phyloP scores from a whole-genome alignment of 805 yeast species.

The Vanderwaltozyma tropicalis region DNA sequence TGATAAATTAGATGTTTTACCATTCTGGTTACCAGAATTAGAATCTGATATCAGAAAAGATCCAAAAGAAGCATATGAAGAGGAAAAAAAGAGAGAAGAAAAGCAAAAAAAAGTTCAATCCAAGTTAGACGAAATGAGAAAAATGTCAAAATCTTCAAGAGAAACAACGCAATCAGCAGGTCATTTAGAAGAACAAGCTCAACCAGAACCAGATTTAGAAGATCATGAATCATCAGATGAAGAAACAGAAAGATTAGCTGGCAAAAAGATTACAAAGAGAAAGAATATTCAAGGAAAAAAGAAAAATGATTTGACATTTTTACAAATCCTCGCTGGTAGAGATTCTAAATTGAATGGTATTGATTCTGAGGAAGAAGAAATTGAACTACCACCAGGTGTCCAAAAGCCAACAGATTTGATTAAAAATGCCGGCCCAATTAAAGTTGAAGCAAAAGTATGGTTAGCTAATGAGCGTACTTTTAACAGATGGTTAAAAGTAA shows the following conservation, averaged over 20 bases:
- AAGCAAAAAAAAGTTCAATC: slow-evolving; percentile 33
- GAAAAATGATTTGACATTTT: slow-evolving; percentile 24
- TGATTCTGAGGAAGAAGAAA: slow-evolving; percentile 82
- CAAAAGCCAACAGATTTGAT: slow-evolving; percentile 66
- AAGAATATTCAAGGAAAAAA: slow-evolving; percentile 10
- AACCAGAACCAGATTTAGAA: slow-evolving; percentile 37
- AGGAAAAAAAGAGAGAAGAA: slow-evolving; percentile 44
- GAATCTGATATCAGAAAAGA: slow-evolving; percentile 67
- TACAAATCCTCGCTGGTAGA: slow-evolving; percentile 31
- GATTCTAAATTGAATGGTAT: slow-evolving; percentile 41
- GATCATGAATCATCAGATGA: slow-evolving; percentile 48
- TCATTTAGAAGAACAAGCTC: background rate
- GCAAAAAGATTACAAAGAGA: background rate
- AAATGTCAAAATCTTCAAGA: slow-evolving; percentile 16
- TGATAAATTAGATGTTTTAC: slow-evolving; percentile 68
- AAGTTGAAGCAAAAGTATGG: slow-evolving; percentile 97
- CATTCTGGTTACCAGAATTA: slow-evolving; percentile 90
- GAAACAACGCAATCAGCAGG: background rate
- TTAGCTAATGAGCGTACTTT: slow-evolving; percentile 96
- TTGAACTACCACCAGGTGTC: slow-evolving; percentile 82
- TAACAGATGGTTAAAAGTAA: slow-evolving; percentile 88
- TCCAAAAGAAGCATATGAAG: slow-evolving; percentile 70
- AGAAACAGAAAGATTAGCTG: slow-evolving; percentile 12
- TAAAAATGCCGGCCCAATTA: slow-evolving; percentile 83
- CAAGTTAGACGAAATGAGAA: slow-evolving; percentile 30